Evolutionary conservation across 2,329 filamentous ascomycete species (phyloP).

Genomic region (Helotiales sp.): DNA sequence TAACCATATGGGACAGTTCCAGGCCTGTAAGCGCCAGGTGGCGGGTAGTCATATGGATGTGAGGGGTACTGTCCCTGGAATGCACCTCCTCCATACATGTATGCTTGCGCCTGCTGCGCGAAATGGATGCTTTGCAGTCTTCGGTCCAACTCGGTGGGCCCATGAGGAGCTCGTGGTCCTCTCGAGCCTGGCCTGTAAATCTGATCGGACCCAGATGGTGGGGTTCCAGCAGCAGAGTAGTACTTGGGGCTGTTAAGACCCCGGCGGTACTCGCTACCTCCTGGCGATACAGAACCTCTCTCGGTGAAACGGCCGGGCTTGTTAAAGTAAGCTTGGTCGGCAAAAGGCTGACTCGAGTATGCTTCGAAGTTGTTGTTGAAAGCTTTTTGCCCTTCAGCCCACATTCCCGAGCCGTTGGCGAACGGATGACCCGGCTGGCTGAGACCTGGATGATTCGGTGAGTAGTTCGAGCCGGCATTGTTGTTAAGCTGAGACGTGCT

Average conservation of each 20-base stretch:
- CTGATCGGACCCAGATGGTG: constrained; percentile 30
- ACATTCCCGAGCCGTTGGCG: constrained; percentile 27
- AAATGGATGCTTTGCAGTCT: constrained; percentile 31
- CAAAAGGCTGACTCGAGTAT: constrained; percentile 31
- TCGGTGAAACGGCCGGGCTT: constrained; percentile 29
- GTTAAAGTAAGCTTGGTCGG: constrained; percentile 32
- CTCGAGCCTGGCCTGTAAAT: constrained; percentile 30
- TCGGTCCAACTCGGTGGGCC: constrained; percentile 29
- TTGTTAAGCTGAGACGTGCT: constrained; percentile 24
- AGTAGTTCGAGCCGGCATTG: constrained; percentile 24
- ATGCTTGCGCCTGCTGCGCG: constrained; percentile 33
- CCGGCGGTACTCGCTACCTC: constrained; percentile 35
- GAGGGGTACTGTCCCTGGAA: constrained; percentile 42
- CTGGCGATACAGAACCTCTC: constrained; percentile 32
- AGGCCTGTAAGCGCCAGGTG: constrained; percentile 35
- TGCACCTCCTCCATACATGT: constrained; percentile 36
- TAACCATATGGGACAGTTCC: constrained; percentile 39
- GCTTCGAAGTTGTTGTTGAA: constrained; percentile 27
- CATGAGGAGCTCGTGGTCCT: constrained; percentile 30
- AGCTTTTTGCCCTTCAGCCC: constrained; percentile 31
- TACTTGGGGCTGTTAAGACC: constrained; percentile 34
- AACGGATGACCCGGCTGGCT: constrained; percentile 24
- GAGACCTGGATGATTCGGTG: constrained; percentile 29
- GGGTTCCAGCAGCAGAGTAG: constrained; percentile 27
- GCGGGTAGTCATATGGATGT: constrained; percentile 41